phyloP scores from a whole-genome alignment of 768 basidiomycete genomes.

The Tubosaeta sp. region DNA sequence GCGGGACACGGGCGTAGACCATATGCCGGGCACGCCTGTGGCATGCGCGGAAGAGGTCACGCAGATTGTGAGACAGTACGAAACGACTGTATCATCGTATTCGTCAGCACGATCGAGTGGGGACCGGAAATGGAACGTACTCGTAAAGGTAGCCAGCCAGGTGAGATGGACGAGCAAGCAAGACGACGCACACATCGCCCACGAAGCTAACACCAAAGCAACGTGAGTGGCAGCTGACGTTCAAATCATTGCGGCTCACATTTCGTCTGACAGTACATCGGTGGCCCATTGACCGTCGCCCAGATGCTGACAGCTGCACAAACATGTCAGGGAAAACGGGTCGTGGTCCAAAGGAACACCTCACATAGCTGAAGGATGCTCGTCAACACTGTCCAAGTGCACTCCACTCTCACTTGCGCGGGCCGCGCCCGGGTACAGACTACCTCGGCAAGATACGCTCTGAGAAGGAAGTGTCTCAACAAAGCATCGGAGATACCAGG shows the following conservation, averaged over 20 bases:
- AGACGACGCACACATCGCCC: conserved; percentile 45
- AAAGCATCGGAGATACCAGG: not conserved
- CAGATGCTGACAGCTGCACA: conserved; percentile 45
- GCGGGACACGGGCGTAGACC: conserved; percentile 46
- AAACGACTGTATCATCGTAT: conserved; percentile 34
- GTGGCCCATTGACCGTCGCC: conserved; percentile 42
- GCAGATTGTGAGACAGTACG: conserved; percentile 54
- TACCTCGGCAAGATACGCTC: conserved; percentile 34
- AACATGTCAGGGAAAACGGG: not conserved
- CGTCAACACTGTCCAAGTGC: conserved; percentile 49
- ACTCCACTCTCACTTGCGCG: conserved; percentile 49
- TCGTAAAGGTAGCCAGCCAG: conserved; percentile 45
- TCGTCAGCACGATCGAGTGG: not conserved
- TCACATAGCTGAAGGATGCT: conserved; percentile 49
- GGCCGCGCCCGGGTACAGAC: conserved; percentile 35
- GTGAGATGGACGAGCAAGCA: conserved; percentile 43
- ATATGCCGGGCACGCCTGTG: conserved; percentile 42
- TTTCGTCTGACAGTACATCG: conserved; percentile 30
- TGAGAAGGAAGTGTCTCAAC: conserved; percentile 4
- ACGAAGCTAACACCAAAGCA: conserved; percentile 28
- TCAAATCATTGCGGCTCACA: conserved; percentile 27
- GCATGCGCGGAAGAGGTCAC: conserved; percentile 45
- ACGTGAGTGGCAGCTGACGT: conserved; percentile 4
- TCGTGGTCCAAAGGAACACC: conserved; percentile 9
- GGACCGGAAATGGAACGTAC: conserved; percentile 32